Conservation (phyloP, 768 basidiomycete species). For the Aureoboletus auriporus region DNA sequence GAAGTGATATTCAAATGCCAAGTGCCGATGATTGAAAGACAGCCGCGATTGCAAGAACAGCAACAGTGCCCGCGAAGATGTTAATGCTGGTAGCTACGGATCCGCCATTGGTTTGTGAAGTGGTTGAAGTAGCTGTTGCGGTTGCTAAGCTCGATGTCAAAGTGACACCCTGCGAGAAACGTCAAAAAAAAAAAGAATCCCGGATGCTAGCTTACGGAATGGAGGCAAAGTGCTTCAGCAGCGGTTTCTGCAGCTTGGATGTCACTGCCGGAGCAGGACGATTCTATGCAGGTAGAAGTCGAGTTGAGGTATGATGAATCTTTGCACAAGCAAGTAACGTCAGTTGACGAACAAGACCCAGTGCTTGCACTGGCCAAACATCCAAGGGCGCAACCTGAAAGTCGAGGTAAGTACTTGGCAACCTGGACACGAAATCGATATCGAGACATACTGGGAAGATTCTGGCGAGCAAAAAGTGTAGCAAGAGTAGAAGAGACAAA, state of each 20-base stretch:
- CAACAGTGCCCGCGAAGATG: too few relatives aligned
- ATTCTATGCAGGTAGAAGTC: conserved; percentile 46
- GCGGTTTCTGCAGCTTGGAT: conserved; percentile 38
- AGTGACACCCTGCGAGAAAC: conserved; percentile 46
- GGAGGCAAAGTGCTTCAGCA: conserved; percentile 42
- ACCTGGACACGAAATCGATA: neutral
- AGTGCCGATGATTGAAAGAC: too few relatives aligned
- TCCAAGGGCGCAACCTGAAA: conserved; percentile 45
- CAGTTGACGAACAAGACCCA: conserved; percentile 43
- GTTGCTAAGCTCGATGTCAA: conserved; percentile 31
- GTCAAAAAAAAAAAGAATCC: neutral
- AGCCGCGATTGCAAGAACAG: too few relatives aligned
- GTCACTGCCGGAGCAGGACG: conserved; percentile 45
- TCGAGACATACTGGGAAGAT: conserved; percentile 19
- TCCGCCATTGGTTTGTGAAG: conserved; percentile 7
- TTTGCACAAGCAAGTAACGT: conserved; percentile 59
- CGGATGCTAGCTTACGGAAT: conserved; percentile 42
- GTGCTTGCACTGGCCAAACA: conserved; percentile 46
- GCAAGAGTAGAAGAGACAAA: conserved; percentile 15
- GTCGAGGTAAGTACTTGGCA: neutral
- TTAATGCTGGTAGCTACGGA: conserved; percentile 5
- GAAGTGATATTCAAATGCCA: too few relatives aligned
- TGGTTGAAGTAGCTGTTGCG: conserved; percentile 1
- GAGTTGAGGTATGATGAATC: conserved; percentile 40
- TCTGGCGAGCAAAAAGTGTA: conserved; percentile 17